Conservation (phyloP, 176 grass and related monocot species). For the sorghum (Sorghum bicolor) region DNA sequence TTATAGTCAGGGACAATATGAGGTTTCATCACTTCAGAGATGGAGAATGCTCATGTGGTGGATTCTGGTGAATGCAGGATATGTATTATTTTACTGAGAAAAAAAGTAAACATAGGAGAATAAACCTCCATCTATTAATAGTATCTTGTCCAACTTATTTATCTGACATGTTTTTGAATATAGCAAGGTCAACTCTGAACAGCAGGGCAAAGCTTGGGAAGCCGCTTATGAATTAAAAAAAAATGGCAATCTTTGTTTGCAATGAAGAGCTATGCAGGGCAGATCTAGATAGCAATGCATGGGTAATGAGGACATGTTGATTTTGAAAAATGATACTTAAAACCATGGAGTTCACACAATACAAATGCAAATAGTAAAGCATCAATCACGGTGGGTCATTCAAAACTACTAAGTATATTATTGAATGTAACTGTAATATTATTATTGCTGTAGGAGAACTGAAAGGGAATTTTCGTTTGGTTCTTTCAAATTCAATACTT, state of each 20-base stretch:
- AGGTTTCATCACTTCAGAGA: slow-evolving; percentile 71
- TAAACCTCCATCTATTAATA: slow-evolving; percentile 1
- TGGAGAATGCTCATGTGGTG: slow-evolving; percentile 65
- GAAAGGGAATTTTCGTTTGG: not conserved
- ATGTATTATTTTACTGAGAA: not conserved
- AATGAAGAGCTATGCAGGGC: not conserved
- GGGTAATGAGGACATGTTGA: not conserved
- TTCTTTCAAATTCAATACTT: slow-evolving; percentile 2
- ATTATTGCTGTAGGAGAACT: not conserved
- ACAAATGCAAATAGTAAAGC: not conserved
- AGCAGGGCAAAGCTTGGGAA: not conserved
- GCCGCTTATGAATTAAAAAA: not conserved
- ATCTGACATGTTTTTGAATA: slow-evolving; percentile 19
- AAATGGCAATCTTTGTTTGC: not conserved
- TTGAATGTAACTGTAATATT: slow-evolving; percentile 5
- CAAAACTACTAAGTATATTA: not conserved
- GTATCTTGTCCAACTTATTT: not conserved
- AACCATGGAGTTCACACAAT: not conserved
- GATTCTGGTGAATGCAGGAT: slow-evolving; percentile 55
- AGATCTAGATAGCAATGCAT: not conserved
- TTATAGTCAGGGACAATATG: slow-evolving; percentile 65
- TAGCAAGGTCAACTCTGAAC: not conserved
- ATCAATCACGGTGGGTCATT: not conserved
- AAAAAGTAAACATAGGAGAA: not conserved
- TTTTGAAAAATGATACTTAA: slow-evolving; percentile 5